Conservation (phyloP, 352 stramenopile genomes). For the Pythium pyrilobum region DNA sequence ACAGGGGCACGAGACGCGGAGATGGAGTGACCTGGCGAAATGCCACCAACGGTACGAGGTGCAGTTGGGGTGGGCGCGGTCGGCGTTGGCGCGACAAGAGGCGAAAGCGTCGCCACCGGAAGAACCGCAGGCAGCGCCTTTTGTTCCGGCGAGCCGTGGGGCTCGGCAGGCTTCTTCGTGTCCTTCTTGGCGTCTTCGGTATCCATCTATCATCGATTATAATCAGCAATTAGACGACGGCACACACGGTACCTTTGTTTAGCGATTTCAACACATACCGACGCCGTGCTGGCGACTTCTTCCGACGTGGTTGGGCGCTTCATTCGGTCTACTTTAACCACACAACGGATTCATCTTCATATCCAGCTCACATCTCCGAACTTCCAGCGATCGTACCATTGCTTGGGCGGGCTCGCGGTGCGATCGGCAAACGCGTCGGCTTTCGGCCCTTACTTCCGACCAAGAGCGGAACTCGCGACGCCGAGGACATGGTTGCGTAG, state of each 20-base stretch:
- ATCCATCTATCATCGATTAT: background rate
- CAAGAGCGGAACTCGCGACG: slow-evolving; percentile 71
- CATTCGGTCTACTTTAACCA: slow-evolving; percentile 9
- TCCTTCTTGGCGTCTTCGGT: background rate
- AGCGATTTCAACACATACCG: background rate
- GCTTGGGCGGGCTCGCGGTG: slow-evolving; percentile 50
- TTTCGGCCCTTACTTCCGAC: slow-evolving; percentile 70
- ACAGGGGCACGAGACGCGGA: background rate
- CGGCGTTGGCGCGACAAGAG: background rate
- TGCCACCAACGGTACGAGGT: slow-evolving; percentile 4
- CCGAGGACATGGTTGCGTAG: slow-evolving; percentile 28
- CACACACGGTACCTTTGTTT: background rate
- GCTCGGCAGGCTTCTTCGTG: background rate
- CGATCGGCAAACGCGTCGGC: slow-evolving; percentile 61
- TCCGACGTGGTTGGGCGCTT: slow-evolving; percentile 10
- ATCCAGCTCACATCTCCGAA: background rate
- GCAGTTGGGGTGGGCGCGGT: background rate
- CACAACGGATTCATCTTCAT: background rate
- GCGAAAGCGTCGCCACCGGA: slow-evolving; percentile 4
- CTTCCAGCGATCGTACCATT: slow-evolving; percentile 31
- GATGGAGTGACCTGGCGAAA: slow-evolving; percentile 18
- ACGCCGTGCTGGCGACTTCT: background rate
- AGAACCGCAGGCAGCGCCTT: slow-evolving; percentile 12
- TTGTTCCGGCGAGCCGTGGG: slow-evolving; percentile 5
- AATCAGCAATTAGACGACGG: background rate